Conservation (phyloP, 495 filamentous ascomycete species). For the Trichoderma gamsii region DNA sequence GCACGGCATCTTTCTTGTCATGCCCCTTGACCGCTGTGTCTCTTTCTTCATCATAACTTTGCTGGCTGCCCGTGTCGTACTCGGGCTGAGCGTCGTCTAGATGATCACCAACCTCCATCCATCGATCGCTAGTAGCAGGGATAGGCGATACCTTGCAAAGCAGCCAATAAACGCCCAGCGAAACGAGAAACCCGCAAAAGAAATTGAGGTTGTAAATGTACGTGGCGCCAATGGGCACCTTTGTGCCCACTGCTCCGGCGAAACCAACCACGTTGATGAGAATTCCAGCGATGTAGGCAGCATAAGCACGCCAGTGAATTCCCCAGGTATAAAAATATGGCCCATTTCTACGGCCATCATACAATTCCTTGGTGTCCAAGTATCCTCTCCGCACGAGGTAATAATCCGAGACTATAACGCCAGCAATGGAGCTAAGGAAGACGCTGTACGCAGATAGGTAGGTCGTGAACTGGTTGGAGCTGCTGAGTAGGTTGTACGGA, state of each 20-base stretch:
- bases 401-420: constrained; percentile 86
- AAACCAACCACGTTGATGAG: constrained; percentile 92
- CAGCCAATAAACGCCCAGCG: constrained; percentile 57
- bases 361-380: constrained; percentile 71
- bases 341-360: constrained; percentile 58
- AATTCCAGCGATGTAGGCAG: constrained; percentile 78
- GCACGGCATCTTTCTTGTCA: constrained; percentile 1
- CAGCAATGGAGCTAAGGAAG: constrained; percentile 87
- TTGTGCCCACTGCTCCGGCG: constrained; percentile 66
- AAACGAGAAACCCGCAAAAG: constrained; percentile 75
- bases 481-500: constrained; percentile 75
- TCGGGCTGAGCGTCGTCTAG: constrained; percentile 50
- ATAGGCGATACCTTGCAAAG: constrained; percentile 66
- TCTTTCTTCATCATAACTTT: constrained; percentile 25
- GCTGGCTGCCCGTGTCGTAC: constrained; percentile 31
- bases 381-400: constrained; percentile 83
- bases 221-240: constrained; percentile 66
- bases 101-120: constrained; percentile 71
- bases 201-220: constrained; percentile 91
- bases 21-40: constrained; percentile 1
- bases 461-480: constrained; percentile 85
- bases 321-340: constrained; percentile 72
- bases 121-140: constrained; percentile 64
- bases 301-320: constrained; percentile 77
- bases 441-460: constrained; percentile 95